Evolutionary conservation across 1,284 basidiomycete genomes (phyloP), one percentile per base, ranked within the genome.

Genomic region (Peniophora sp.): DNA sequence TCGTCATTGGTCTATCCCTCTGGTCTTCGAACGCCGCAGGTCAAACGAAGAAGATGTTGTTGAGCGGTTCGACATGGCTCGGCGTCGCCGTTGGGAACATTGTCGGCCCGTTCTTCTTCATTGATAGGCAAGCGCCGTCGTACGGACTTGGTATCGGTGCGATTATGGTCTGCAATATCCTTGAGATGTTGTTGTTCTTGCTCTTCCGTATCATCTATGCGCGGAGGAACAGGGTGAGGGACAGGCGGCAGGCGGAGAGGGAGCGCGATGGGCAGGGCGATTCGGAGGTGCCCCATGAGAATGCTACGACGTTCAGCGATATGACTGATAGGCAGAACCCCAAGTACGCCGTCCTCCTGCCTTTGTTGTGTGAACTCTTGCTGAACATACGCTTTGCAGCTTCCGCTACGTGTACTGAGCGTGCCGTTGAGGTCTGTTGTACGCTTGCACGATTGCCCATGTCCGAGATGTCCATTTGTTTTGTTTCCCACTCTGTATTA

Each of bases 21-120:
- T 65, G 76, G 45, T 71, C 71, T 6, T 69, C 69, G 11, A 77
- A 77, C 58, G 67, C 69, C 1, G 71, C 66, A 27, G 73, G 73
- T 16, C 67, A 70, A 55, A 68, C 69, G 17, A 75, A 75, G 63
- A 71, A 70, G 57, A 67, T 69, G 67, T 59, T 65, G 20, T 64
- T 59, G 35, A 65, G 65, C 45, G 64, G 65, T 53, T 59, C 27
- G 27, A 32, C 27, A 12, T 32, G 27, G 27, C 27, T 32, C 6
- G 27, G 27, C 60, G 45, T 63, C 63, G 48, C 64, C 34, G 51
- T 63, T 46, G 67, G 70, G 3, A 74, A 74, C 58, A 72, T 74
- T 44, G 64, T 64, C 38, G 68, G 64, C 0, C 68, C 66, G 3
- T 72, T 72, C 65, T 64, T 72, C 47, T 72, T 69, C 61, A 59